Evolutionary conservation across 257 asterid species (phyloP).

Genomic region (Solanum appendiculatum): DNA sequence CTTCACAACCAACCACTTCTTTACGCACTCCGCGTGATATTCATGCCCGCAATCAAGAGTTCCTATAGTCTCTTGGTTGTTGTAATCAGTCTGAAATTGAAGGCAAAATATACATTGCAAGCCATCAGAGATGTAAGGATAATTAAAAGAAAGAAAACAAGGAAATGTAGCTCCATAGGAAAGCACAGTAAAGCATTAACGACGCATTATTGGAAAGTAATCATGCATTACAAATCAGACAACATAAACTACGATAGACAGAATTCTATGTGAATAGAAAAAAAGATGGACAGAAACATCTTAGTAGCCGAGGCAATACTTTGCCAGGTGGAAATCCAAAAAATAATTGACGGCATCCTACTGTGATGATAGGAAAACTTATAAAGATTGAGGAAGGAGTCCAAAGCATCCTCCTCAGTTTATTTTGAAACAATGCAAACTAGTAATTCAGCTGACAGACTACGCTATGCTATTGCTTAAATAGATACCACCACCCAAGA

Average conservation of each 20-base stretch:
- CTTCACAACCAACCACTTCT: slow-evolving; percentile 16
- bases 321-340: not conserved
- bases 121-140: not conserved
- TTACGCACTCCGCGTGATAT: slow-evolving; percentile 9
- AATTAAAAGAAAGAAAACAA: not conserved
- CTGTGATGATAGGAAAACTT: not conserved
- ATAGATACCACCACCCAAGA: not conserved
- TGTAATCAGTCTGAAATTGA: slow-evolving; percentile 3
- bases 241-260: not conserved
- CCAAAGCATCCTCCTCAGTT: not conserved
- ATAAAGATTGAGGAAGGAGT: not conserved
- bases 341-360: not conserved
- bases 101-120: not conserved
- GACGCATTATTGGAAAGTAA: not conserved
- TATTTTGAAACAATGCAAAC: not conserved
- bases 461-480: not conserved
- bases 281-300: not conserved
- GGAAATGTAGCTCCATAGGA: not conserved
- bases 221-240: not conserved
- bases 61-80: slow-evolving; percentile 2
- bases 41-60: slow-evolving; percentile 17
- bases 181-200: not conserved
- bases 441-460: not conserved
- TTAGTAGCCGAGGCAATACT: not conserved
- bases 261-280: not conserved